Evolutionary conservation across 1,284 basidiomycete species (phyloP).

Genomic region (Ustilago loliicola): DNA sequence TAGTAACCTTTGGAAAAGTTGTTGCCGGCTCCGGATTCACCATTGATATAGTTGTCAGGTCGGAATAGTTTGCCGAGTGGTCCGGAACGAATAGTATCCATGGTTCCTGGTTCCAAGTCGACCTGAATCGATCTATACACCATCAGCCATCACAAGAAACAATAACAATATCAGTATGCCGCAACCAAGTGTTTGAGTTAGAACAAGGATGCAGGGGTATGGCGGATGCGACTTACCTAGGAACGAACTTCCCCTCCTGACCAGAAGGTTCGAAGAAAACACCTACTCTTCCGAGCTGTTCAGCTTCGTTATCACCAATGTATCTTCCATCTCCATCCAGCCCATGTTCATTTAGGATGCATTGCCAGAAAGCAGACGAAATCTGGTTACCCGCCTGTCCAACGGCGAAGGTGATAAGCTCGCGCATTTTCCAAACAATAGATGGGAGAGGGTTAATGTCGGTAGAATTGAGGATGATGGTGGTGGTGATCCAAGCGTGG

Average conservation of each 20-base stretch:
- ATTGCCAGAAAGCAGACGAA: slow-evolving; percentile 69
- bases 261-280: slow-evolving; percentile 70
- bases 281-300: slow-evolving; percentile 62
- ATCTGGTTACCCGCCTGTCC: slow-evolving; percentile 79
- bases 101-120: slow-evolving; percentile 91
- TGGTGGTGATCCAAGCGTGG: slow-evolving; percentile 35
- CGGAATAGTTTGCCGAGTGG: slow-evolving; percentile 82
- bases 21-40: slow-evolving; percentile 84
- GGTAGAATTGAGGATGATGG: slow-evolving; percentile 9
- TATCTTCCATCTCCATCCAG: slow-evolving; percentile 67
- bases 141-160: slow-evolving; percentile 68
- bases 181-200: neutral
- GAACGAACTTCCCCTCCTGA: slow-evolving; percentile 67
- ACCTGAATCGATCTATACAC: slow-evolving; percentile 89
- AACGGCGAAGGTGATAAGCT: slow-evolving; percentile 59
- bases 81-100: slow-evolving; percentile 78
- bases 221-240: slow-evolving; percentile 41
- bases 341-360: slow-evolving; percentile 69
- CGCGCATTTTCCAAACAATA: slow-evolving; percentile 38
- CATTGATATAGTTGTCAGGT: slow-evolving; percentile 80
- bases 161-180: neutral
- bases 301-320: slow-evolving; percentile 61
- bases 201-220: neutral
- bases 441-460: too few relatives aligned
- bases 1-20: slow-evolving; percentile 84